Conservation (phyloP, 345 rosid genomes). For the Geranium brycei region DNA sequence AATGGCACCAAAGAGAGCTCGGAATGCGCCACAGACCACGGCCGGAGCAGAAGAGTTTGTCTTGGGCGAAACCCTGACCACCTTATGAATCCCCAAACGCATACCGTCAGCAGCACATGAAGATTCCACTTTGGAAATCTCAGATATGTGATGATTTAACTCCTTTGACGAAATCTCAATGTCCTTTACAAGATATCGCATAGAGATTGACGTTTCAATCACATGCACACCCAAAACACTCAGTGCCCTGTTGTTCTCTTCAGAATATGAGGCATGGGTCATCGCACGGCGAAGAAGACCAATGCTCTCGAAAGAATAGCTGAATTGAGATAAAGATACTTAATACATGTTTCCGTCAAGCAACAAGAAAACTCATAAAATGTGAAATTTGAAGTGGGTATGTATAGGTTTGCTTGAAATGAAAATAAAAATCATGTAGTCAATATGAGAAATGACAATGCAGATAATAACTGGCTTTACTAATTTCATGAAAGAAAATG, state of each 20-base stretch:
- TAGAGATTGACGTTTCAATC: slow-evolving; percentile 36
- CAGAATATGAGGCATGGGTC: slow-evolving; percentile 59
- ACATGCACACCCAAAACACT: slow-evolving; percentile 44
- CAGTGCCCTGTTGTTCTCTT: slow-evolving; percentile 55
- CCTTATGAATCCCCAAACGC: slow-evolving; percentile 37
- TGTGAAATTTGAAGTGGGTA: background rate
- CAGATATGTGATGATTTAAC: slow-evolving; percentile 20
- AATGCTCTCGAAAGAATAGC: slow-evolving; percentile 33
- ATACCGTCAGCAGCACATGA: slow-evolving; percentile 50
- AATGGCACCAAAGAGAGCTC: slow-evolving; percentile 67
- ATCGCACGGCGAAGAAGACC: slow-evolving; percentile 53
- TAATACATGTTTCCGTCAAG: slow-evolving; percentile 2
- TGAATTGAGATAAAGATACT: slow-evolving; percentile 13
- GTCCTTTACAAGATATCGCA: slow-evolving; percentile 21
- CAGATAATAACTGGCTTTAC: too few species aligned
- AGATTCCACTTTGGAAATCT: slow-evolving; percentile 34
- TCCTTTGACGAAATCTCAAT: slow-evolving; percentile 42
- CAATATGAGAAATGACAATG: too few species aligned
- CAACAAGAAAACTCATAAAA: background rate
- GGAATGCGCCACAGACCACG: slow-evolving; percentile 43
- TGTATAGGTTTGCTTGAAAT: too few species aligned
- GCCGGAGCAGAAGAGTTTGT: slow-evolving; percentile 29
- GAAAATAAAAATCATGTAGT: too few species aligned
- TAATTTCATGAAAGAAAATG: too few species aligned
- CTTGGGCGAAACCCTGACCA: slow-evolving; percentile 48